These are phyloP conservation scores for Punica granatum DNA, from an alignment of 345 rosid genomes.

Conservation along the genomic window DNA sequence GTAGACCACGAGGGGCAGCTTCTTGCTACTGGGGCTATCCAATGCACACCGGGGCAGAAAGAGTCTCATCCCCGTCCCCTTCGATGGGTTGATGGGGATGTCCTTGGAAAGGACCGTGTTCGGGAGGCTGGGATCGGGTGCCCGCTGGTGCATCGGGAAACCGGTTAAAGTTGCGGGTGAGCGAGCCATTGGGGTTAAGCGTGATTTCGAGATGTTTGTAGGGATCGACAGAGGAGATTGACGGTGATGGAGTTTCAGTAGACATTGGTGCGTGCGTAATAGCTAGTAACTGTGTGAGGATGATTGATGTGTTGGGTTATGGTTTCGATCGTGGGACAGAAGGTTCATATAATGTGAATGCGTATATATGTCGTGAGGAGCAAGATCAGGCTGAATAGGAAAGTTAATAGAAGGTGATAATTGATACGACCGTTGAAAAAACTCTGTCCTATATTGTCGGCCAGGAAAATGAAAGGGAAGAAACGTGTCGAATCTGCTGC, in stretches of 20 bases:
- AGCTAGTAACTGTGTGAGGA: too few relatives aligned
- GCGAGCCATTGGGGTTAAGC: constrained; percentile 30
- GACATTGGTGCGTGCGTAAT: background rate
- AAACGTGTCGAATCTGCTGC: too few relatives aligned
- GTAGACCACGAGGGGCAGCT: constrained; percentile 50
- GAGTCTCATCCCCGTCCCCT: constrained; percentile 24
- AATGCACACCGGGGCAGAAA: constrained; percentile 19
- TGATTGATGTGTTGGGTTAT: too few relatives aligned
- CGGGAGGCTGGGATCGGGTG: constrained; percentile 14
- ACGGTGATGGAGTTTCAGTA: background rate
- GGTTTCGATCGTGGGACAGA: too few relatives aligned
- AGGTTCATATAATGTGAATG: too few relatives aligned
- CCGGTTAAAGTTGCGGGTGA: constrained; percentile 20
- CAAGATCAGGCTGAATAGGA: too few relatives aligned
- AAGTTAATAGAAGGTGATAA: too few relatives aligned
- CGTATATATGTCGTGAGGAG: too few relatives aligned
- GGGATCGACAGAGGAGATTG: constrained; percentile 13
- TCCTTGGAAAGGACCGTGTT: constrained; percentile 26
- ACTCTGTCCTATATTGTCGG: too few relatives aligned
- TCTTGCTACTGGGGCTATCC: background rate
- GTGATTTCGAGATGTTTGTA: constrained; percentile 19
- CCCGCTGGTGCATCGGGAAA: constrained; percentile 12
- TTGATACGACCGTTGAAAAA: too few relatives aligned
- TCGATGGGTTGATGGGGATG: constrained; percentile 22
- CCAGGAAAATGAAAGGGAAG: too few relatives aligned